Evolutionary conservation across 805 yeast genomes (phyloP), one percentile per base, ranked within the genome.

Genomic region (Starmerella floris): DNA sequence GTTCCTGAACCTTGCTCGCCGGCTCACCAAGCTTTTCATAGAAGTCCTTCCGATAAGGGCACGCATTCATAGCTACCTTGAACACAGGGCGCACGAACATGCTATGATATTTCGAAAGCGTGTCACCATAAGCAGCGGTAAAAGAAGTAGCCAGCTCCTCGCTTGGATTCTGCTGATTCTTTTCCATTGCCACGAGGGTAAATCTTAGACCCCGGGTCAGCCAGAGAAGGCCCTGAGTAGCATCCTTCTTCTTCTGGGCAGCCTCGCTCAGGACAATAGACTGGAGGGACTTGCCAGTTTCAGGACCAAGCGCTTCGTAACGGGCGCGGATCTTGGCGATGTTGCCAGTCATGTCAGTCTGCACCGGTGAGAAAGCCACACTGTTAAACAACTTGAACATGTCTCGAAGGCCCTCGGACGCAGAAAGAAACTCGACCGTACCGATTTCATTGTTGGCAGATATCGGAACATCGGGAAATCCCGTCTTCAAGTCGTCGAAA

Each of bases 1-100:
- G 85, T 48, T 63, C 67, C 30, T 62, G 54, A 20, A 85, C 94
- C 57, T 71, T 73, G 27, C 65, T 77, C 19, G 42, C 44, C 15
- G 57, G 57, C 20, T 70, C 69, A 44, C 95, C 95, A 54, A 84
- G 72, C 66, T 83, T 84, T 46, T 62, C 77, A 56, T 83, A 84
- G 59, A 84, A 82, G 57, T 77, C 94, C 60, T 74, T 76, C 67
- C 94, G 75, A 64, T 83, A 85, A 11, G 95, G 95, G 62, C 94
- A 83, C 2, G 94, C 93, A 62, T 81, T 82, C 95, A 84, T 85
- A 38, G 95, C 95, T 60, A 85, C 70, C 62, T 83, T 83, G 73
- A 84, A 84, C 41, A 85, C 76, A 23, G 94, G 94, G 57, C 79
- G 80, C 49, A 84, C 70, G 56, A 84, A 67, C 72, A 84, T 74